Conservation (phyloP, 2,329 filamentous ascomycete species). For the Microdochium bolleyi region DNA sequence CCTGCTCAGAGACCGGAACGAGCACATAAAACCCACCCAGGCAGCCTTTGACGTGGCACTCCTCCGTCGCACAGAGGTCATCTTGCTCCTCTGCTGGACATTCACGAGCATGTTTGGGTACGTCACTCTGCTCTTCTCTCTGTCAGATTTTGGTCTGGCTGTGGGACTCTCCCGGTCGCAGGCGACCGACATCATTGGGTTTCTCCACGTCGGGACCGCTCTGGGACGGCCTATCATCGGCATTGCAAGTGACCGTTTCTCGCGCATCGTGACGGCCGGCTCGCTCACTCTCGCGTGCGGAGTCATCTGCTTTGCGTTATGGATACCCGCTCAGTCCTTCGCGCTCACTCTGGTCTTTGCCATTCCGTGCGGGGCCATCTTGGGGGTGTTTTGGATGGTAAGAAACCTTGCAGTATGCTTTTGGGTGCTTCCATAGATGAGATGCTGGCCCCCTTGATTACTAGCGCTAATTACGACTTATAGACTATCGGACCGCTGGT, state of each 20-base stretch:
- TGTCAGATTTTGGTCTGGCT: neutral
- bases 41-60: neutral
- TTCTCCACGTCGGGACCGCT: neutral
- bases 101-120: neutral
- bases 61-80: neutral
- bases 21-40: neutral
- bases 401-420: too few species aligned
- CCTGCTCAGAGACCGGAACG: slow-evolving; percentile 13
- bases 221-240: neutral
- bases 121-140: neutral
- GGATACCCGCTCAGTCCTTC: neutral
- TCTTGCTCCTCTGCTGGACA: neutral
- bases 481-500: neutral
- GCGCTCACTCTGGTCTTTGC: neutral
- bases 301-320: neutral
- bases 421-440: too few species aligned
- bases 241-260: neutral
- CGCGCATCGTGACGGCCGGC: neutral
- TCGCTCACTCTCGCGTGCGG: neutral
- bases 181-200: neutral
- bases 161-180: neutral
- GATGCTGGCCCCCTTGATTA: too few species aligned
- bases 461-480: neutral
- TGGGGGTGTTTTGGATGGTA: neutral
- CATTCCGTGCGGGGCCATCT: neutral